These are phyloP conservation scores for Dryas octopetala DNA, from an alignment of 306 rosid species.

Conservation along the genomic window DNA sequence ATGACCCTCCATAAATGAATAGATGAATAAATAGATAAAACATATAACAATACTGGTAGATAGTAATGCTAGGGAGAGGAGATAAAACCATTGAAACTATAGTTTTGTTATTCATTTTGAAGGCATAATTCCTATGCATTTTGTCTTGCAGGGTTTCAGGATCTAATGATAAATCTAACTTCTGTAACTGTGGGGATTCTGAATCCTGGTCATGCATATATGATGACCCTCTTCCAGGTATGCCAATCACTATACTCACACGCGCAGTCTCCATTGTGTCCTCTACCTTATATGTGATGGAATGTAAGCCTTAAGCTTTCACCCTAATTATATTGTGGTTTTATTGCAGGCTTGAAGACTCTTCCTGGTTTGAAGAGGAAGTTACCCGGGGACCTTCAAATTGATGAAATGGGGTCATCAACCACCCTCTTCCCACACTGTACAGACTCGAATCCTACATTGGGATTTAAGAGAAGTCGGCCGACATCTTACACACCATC, in stretches of 20 bases:
- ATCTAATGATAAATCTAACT: constrained; percentile 42
- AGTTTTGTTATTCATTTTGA: constrained; percentile 16
- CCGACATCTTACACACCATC: constrained; percentile 22
- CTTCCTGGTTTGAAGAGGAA: constrained; percentile 80
- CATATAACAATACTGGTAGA: background rate
- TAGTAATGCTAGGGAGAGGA: background rate
- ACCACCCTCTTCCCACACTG: constrained; percentile 15
- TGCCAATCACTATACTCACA: constrained; percentile 19
- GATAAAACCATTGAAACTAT: background rate
- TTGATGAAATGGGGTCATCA: constrained; percentile 43
- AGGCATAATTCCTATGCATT: constrained; percentile 9
- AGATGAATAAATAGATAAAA: background rate
- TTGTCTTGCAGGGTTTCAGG: constrained; percentile 59
- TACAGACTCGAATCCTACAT: constrained; percentile 33
- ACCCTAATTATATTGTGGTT: constrained; percentile 24
- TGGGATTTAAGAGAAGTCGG: constrained; percentile 53
- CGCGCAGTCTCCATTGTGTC: background rate
- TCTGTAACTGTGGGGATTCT: constrained; percentile 67
- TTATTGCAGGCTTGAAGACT: constrained; percentile 51
- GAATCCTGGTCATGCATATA: constrained; percentile 51
- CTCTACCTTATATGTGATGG: background rate
- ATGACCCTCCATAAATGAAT: background rate
- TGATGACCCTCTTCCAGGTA: constrained; percentile 72
- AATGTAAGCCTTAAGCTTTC: background rate
- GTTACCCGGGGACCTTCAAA: constrained; percentile 40